These are phyloP conservation scores for Penicillium sp. DNA, from an alignment of 2,329 filamentous ascomycete genomes.

Conservation along the genomic window DNA sequence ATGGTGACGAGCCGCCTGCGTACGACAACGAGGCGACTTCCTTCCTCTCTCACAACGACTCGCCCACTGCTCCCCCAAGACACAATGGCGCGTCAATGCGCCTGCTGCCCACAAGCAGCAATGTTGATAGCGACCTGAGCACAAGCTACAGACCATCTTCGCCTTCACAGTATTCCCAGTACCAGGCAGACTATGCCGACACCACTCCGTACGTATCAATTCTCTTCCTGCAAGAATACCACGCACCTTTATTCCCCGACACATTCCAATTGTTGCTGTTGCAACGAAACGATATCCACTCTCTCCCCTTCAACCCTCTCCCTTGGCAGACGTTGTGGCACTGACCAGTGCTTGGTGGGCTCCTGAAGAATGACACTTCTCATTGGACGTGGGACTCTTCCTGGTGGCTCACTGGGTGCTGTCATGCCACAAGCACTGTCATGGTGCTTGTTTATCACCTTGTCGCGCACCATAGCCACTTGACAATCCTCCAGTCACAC, in stretches of 20 bases:
- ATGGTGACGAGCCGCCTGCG: constrained; percentile 49
- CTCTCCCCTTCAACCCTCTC: constrained; percentile 5
- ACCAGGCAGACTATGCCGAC: constrained; percentile 31
- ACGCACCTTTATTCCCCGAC: constrained; percentile 18
- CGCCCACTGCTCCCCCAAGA: constrained; percentile 28
- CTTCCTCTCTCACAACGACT: constrained; percentile 36
- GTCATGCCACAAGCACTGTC: constrained; percentile 13
- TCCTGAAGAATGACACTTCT: constrained; percentile 5
- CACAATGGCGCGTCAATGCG: constrained; percentile 50
- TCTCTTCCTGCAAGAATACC: constrained; percentile 6
- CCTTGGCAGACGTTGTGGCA: constrained; percentile 11
- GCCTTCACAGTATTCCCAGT: constrained; percentile 33
- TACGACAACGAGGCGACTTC: constrained; percentile 40
- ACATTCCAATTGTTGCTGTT: constrained; percentile 32
- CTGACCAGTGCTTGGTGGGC: constrained; percentile 2
- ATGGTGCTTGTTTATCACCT: constrained; percentile 6
- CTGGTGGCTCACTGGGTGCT: background rate
- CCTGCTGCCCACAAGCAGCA: constrained; percentile 46
- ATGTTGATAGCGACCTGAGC: constrained; percentile 39
- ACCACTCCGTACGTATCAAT: constrained; percentile 44
- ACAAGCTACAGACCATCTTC: constrained; percentile 32
- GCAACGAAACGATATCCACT: constrained; percentile 20
- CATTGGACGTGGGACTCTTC: constrained; percentile 6
- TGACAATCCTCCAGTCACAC: background rate
- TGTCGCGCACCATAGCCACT: constrained; percentile 1